phyloP scores from a whole-genome alignment of 768 basidiomycete species.

The Pleurotus tuoliensis region DNA sequence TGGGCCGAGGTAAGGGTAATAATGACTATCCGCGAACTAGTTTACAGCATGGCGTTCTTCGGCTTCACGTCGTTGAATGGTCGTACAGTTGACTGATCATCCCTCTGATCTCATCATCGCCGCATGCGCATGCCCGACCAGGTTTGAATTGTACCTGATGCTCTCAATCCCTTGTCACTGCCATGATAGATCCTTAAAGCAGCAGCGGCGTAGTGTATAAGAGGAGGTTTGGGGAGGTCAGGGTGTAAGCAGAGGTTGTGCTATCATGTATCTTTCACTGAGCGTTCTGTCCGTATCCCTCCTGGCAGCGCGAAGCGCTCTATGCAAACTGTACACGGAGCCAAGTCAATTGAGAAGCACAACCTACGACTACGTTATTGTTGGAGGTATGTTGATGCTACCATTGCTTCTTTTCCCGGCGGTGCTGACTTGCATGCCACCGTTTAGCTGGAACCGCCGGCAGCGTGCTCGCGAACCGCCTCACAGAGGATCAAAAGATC shows the following conservation, averaged over 20 bases:
- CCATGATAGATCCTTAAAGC: too few relatives aligned
- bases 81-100: too few relatives aligned
- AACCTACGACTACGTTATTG: conserved; percentile 9
- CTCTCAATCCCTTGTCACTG: too few relatives aligned
- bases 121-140: too few relatives aligned
- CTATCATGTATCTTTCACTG: neutral
- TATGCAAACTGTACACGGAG: neutral
- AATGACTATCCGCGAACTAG: too few relatives aligned
- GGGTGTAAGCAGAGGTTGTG: too few relatives aligned
- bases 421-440: conserved; percentile 1
- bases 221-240: too few relatives aligned
- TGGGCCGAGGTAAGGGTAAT: too few relatives aligned
- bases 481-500: neutral
- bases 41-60: neutral
- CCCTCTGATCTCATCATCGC: too few relatives aligned
- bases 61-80: too few relatives aligned
- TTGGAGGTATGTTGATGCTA: conserved; percentile 3
- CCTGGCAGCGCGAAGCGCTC: neutral
- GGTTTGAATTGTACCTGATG: too few relatives aligned
- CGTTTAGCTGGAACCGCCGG: conserved; percentile 7
- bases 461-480: conserved; percentile 3
- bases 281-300: neutral
- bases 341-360: neutral
- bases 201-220: neutral
- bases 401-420: neutral